Percentiles rank a stretch among this genome's conserved stretches.
Evolutionary conservation across 257 asterid species (phyloP).

Genomic region (Parsonsia alboflavescens): DNA sequence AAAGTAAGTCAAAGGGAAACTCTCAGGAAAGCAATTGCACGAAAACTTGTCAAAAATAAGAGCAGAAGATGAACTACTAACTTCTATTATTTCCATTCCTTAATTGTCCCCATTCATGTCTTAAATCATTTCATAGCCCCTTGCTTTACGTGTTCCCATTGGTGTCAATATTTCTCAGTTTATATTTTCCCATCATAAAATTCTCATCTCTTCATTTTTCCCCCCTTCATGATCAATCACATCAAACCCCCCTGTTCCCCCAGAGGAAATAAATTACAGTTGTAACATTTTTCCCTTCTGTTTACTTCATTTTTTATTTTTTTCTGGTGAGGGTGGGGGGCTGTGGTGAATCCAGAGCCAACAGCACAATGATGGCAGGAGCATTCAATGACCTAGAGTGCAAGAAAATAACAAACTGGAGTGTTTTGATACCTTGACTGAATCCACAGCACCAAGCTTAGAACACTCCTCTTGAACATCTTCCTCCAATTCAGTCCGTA

Average conservation of each 20-base stretch:
- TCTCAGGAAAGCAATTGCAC: background rate
- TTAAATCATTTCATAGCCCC: background rate
- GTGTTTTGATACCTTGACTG: slow-evolving; percentile 53
- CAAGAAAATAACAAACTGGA: background rate
- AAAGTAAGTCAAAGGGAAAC: background rate
- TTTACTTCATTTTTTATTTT: background rate
- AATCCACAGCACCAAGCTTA: slow-evolving; percentile 81
- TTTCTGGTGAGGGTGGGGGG: background rate
- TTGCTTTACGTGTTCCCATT: background rate
- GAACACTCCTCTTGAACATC: slow-evolving; percentile 80
- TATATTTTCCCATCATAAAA: background rate
- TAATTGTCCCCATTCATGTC: background rate
- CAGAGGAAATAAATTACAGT: background rate
- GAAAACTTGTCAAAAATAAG: background rate
- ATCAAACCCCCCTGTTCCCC: background rate
- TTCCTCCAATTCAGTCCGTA: slow-evolving; percentile 69
- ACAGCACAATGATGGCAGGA: background rate
- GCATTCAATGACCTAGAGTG: background rate
- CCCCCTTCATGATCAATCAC: background rate
- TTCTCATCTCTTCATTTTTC: background rate
- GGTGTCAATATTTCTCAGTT: background rate
- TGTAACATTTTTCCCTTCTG: background rate
- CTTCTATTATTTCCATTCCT: background rate
- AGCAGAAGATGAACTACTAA: background rate
- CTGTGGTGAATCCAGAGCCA: background rate